These are phyloP conservation scores for Calycina marina DNA, from an alignment of 2,329 filamentous ascomycete genomes.

Conservation along the genomic window DNA sequence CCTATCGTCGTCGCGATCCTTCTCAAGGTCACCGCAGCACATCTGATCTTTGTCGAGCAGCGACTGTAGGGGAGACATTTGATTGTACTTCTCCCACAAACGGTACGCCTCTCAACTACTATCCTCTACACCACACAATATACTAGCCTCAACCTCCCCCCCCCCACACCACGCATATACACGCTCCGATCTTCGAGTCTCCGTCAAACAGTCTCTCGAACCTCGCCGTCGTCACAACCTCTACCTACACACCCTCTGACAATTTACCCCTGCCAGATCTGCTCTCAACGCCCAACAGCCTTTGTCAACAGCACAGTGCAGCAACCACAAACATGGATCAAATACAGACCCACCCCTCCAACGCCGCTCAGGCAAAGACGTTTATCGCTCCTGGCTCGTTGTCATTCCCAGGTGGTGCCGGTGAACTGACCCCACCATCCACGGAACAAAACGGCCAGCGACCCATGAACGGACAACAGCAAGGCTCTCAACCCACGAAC, in stretches of 20 bases:
- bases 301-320: constrained; percentile 19
- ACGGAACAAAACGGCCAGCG: constrained; percentile 40
- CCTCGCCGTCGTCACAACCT: constrained; percentile 6
- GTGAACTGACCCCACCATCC: constrained; percentile 69
- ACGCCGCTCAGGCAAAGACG: constrained; percentile 83
- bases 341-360: constrained; percentile 83
- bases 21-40: constrained; percentile 5
- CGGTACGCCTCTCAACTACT: constrained; percentile 31
- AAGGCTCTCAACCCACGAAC: constrained; percentile 42
- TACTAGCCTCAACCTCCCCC: constrained; percentile 6
- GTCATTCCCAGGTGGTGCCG: constrained; percentile 75
- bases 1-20: constrained; percentile 13
- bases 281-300: constrained; percentile 8
- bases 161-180: constrained; percentile 2
- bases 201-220: constrained; percentile 6
- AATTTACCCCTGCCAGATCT: constrained; percentile 13
- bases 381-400: constrained; percentile 88
- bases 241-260: constrained; percentile 16
- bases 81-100: constrained; percentile 89
- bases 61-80: constrained; percentile 80
- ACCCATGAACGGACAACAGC: constrained; percentile 35
- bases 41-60: constrained; percentile 23
- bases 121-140: constrained; percentile 9
- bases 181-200: constrained; percentile 7
- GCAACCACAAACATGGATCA: constrained; percentile 51